Base-by-base conservation (phyloP, 306 rosid species). In the Vigna angularis region DNA sequence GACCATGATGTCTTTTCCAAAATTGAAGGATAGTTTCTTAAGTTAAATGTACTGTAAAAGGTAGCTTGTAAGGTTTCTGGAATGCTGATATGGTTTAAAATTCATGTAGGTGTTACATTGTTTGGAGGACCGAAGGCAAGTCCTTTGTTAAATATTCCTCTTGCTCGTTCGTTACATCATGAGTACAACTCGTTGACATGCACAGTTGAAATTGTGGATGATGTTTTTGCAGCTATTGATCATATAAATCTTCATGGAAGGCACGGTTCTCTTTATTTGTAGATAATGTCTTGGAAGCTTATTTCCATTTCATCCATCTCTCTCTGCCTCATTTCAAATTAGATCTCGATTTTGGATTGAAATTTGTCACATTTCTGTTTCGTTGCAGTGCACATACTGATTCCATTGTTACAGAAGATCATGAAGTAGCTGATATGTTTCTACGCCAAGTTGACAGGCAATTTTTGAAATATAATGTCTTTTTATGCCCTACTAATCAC, bases 381-480 rank as follows among this genome's bases (percentile, higher is more conserved):
- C 78, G 45, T 84, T 73, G 87, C 96, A 95, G 99, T 87, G 90
- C 97, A 30, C 99, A 95, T 76, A 93, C 99, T n/a, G 99, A 95
- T 76, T 83, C 98, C 80, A 77, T 95, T 16, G 63, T 95, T 62
- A 80, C 98, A 38, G 94, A 95, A 86, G 97, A 93, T 82, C 87
- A 64, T 68, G 85, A 89, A 84, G 93, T 78, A 77, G 96, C 92
- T 10, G 87, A 86, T 55, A 83, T 65, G 67, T 95, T 95, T 87
- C 81, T 95, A 26, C 87, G 75, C 66, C 94, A 85, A 91, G 97
- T 95, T 22, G 99, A 95, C 89, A 95, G 99, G 99, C 93, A 63
- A 51, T 58, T 20, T 45, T 63, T 44, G 47, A 30, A 15, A n/a
- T 47, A 4, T 6, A 17, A 7, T 32, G 30, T 45, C 14, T 32